phyloP scores from a whole-genome alignment of 345 rosid species.

The Pistacia integerrima region DNA sequence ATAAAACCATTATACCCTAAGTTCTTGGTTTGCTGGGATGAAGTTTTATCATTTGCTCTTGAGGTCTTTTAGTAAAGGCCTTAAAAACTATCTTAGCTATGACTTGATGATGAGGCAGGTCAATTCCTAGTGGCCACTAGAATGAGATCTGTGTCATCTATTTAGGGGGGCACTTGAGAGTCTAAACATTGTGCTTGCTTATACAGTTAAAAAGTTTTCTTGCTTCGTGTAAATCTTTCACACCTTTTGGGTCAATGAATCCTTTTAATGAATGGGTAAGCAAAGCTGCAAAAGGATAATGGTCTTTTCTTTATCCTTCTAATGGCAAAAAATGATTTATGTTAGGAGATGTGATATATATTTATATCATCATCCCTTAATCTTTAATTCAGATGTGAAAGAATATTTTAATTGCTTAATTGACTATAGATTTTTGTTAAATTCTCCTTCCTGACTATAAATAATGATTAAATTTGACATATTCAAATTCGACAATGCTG shows the following conservation, averaged over 20 bases:
- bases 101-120: background rate
- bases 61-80: background rate
- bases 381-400: background rate
- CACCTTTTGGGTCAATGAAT: too few species aligned
- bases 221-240: background rate
- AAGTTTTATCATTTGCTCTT: background rate
- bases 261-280: too few species aligned
- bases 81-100: background rate
- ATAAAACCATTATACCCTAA: background rate
- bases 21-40: background rate
- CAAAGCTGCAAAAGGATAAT: too few species aligned
- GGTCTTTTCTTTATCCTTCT: too few species aligned
- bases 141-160: background rate
- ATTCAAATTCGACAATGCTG: background rate
- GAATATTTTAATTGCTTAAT: background rate
- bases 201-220: background rate
- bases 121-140: background rate
- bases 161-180: background rate
- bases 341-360: too few species aligned
- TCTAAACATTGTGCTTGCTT: background rate
- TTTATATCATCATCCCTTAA: too few species aligned
- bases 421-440: background rate
- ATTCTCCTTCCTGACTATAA: background rate
- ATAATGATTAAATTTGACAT: background rate
- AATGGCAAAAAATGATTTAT: too few species aligned